Conservation (phyloP, 768 basidiomycete species). For the Clitopilus passeckerianus region DNA sequence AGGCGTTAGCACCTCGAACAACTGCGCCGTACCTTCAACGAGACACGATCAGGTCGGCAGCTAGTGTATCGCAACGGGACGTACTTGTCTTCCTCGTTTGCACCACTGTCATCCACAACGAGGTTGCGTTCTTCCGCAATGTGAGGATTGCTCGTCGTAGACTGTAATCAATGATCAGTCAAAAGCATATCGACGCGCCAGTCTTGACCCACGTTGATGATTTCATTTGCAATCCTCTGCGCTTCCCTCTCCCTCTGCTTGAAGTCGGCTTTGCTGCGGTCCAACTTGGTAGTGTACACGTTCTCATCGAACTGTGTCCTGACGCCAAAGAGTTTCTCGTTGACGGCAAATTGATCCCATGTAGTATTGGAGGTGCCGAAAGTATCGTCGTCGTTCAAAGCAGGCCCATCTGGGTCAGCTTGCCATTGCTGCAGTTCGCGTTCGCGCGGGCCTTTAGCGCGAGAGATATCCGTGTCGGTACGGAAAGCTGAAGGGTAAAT, state of each 20-base stretch:
- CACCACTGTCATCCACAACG: conserved; percentile 60
- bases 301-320: conserved; percentile 92
- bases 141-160: conserved; percentile 70
- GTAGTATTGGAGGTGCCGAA: conserved; percentile 46
- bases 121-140: conserved; percentile 83
- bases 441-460: conserved; percentile 52
- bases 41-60: conserved; percentile 15
- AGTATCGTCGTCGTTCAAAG: conserved; percentile 56
- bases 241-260: conserved; percentile 88
- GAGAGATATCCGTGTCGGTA: conserved; percentile 76
- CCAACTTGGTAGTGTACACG: conserved; percentile 89
- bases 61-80: conserved; percentile 16
- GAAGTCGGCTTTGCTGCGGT: conserved; percentile 78
- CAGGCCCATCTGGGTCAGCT: conserved; percentile 30
- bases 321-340: conserved; percentile 91
- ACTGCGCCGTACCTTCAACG: conserved; percentile 83
- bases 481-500: conserved; percentile 55
- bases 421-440: conserved; percentile 84
- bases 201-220: conserved; percentile 56
- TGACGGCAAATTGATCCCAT: conserved; percentile 94
- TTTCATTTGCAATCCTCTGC: conserved; percentile 86
- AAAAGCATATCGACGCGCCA: conserved; percentile 1
- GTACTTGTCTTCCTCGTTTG: conserved; percentile 96
- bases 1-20: conserved; percentile 81
- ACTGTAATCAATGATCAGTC: conserved; percentile 29